Evolutionary conservation across 1,139 yeast species (phyloP).

Genomic region (Pichia sp.): DNA sequence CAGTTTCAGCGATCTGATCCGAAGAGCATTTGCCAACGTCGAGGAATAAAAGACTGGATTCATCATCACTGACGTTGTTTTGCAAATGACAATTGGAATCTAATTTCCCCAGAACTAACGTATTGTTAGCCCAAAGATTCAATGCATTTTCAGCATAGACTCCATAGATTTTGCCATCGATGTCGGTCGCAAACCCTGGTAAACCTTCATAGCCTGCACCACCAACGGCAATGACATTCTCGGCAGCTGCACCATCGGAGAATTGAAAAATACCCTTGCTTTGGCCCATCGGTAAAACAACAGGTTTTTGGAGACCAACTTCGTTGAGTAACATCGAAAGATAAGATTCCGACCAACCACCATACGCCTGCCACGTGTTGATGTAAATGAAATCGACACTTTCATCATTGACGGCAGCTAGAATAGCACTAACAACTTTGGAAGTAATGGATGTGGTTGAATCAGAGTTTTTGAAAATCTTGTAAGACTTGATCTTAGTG

Average conservation of each 20-base stretch:
- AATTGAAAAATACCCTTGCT: conserved; percentile 9
- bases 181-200: conserved; percentile 2
- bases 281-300: conserved; percentile 11
- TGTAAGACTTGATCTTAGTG: conserved; percentile 5
- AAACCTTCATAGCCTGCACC: conserved; percentile 7
- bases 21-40: conserved; percentile 4
- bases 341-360: conserved; percentile 8
- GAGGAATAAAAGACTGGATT: neutral
- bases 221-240: conserved; percentile 9
- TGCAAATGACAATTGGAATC: neutral
- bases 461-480: conserved; percentile 2
- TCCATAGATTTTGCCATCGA: conserved; percentile 2
- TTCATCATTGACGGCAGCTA: conserved; percentile 3
- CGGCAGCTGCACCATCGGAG: conserved; percentile 12
- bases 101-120: conserved; percentile 1
- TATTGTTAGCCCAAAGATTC: neutral
- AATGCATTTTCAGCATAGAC: neutral
- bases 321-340: conserved; percentile 4
- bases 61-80: neutral
- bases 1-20: neutral
- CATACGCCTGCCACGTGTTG: conserved; percentile 8
- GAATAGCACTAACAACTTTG: conserved; percentile 2
- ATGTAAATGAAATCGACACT: conserved; percentile 7
- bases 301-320: conserved; percentile 2
- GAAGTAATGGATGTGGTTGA: neutral